A percentile compares a stretch with the other conserved stretches of the same genome.
Conservation (phyloP, 441 rosid genomes). For the Gossypium schwendimanii region DNA sequence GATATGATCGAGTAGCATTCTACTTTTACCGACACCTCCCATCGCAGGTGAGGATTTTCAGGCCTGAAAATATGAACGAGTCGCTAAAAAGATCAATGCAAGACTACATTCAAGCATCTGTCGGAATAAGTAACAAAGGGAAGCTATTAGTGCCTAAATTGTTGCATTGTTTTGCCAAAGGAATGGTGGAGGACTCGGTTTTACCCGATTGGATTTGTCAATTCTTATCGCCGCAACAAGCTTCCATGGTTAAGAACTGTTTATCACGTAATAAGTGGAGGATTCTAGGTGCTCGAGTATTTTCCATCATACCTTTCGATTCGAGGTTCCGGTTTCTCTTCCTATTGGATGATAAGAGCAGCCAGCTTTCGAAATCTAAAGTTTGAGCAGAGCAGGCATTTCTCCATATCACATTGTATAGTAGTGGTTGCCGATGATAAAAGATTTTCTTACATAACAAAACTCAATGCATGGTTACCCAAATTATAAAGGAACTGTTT, state of each 20-base stretch:
- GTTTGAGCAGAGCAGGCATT: neutral
- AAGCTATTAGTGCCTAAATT: conserved; percentile 58
- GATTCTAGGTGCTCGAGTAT: conserved; percentile 40
- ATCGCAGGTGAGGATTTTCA: conserved; percentile 54
- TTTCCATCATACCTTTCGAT: conserved; percentile 47
- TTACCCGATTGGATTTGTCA: conserved; percentile 62
- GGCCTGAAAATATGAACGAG: conserved; percentile 37
- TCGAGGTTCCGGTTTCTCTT: conserved; percentile 61
- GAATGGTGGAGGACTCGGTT: conserved; percentile 34
- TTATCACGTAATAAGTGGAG: conserved; percentile 40
- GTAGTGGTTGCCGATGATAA: neutral
- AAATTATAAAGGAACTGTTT: neutral
- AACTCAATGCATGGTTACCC: neutral
- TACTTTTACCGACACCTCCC: neutral
- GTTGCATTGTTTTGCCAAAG: conserved; percentile 49
- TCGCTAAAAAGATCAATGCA: conserved; percentile 41
- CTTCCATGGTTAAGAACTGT: conserved; percentile 36
- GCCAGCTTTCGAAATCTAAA: neutral
- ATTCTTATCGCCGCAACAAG: conserved; percentile 43
- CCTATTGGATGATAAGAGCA: conserved; percentile 21
- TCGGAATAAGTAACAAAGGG: conserved; percentile 46
- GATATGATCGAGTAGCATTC: neutral
- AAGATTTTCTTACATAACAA: neutral
- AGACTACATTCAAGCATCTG: conserved; percentile 55
- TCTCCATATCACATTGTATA: neutral